These are phyloP conservation scores for Mucor piriformis DNA, from an alignment of 371 early-diverging fungal species.

Conservation along the genomic window DNA sequence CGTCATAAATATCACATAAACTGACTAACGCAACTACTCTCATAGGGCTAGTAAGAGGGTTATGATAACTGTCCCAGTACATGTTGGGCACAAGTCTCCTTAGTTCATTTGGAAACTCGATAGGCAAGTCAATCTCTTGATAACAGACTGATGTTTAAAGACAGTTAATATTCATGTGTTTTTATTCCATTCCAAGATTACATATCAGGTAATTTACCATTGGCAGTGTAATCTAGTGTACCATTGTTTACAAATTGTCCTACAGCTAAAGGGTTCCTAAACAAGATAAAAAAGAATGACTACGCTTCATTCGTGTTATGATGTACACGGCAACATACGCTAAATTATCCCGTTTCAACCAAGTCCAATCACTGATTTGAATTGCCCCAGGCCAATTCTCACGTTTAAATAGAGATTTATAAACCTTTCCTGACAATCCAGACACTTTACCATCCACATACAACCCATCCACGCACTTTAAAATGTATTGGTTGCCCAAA, in stretches of 20 bases:
- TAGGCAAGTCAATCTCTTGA: slow-evolving; percentile 55
- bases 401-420: slow-evolving; percentile 46
- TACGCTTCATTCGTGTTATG: background rate
- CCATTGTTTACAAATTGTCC: slow-evolving; percentile 63
- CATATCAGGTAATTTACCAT: slow-evolving; percentile 33
- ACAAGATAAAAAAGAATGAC: background rate
- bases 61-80: slow-evolving; percentile 31
- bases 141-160: slow-evolving; percentile 42
- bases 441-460: slow-evolving; percentile 57
- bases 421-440: slow-evolving; percentile 50
- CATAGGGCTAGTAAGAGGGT: slow-evolving; percentile 18
- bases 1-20: slow-evolving; percentile 36
- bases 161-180: background rate
- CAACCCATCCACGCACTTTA: slow-evolving; percentile 60
- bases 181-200: background rate
- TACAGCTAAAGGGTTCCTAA: slow-evolving; percentile 56
- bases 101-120: slow-evolving; percentile 41
- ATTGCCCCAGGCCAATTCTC: slow-evolving; percentile 64
- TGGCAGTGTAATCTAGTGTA: slow-evolving; percentile 33
- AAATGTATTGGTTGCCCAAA: slow-evolving; percentile 55
- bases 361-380: slow-evolving; percentile 53
- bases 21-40: slow-evolving; percentile 51
- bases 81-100: slow-evolving; percentile 58
- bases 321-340: background rate
- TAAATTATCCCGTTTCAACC: slow-evolving; percentile 37